Base-by-base conservation (phyloP, 1,284 basidiomycete genomes). In the Fomitopsis palustris region DNA sequence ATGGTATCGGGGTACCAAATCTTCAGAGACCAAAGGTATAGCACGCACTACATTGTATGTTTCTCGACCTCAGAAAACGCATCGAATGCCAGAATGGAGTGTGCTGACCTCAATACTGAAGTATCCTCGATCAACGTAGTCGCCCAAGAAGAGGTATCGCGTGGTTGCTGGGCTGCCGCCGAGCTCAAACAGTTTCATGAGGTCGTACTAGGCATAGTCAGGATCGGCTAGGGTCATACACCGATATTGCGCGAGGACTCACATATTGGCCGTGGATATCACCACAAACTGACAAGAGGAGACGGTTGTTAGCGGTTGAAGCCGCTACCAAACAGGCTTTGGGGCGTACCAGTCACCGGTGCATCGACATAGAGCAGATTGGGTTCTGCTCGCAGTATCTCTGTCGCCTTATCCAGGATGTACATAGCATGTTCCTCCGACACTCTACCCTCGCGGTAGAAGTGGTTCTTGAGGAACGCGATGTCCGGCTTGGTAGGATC, bases 381-480 rank as follows among this genome's bases (percentile, higher is more conserved):
- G 17, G 90, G 85, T 76, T 97, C 95, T 27, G 81, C 75, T 56
- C 82, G 81, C 62, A 97, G 76, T 21, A 96, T 67, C 65, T 92
- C 89, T 0, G 90, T 90, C 14, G 80, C 88, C 71, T 88, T 89
- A 62, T 90, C 85, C 58, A 97, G 77, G 70, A 96, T 96, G 78
- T 86, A 95, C 58, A 94, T 72, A 17, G 93, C 93, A 75, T 96
- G 92, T 59, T 95, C 93, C 74, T 97, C 94, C 27, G 88, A 94
- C 67, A 97, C 70, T 53, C 94, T 80, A 0, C 96, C 96, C 75
- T 98, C 96, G 57, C 96, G 88, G 75, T 98, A 98, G 72, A 99
- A 98, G 77, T 99, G 96, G 70, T 98, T 98, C 82, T 99, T 99
- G 64, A 99, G 82, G 76, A 96, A 99, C 35, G 93, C 95, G 68